Evolutionary conservation across 2,329 filamentous ascomycete genomes (phyloP).

Genomic region (Coleophoma cylindrospora): DNA sequence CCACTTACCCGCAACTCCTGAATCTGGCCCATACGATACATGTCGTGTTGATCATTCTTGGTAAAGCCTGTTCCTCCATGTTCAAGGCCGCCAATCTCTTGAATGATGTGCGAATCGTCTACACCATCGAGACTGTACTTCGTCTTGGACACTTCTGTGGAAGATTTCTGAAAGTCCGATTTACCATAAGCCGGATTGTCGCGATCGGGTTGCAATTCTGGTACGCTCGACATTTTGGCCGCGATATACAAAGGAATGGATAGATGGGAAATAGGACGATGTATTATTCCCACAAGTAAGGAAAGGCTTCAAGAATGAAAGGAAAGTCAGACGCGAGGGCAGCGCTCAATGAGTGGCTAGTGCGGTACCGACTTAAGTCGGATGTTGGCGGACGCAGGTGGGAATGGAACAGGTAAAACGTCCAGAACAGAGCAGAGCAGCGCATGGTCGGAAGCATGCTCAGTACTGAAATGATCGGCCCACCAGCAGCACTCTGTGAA

Average conservation of each 20-base stretch:
- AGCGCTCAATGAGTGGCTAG: too few species aligned
- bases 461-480: too few species aligned
- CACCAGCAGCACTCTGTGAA: too few species aligned
- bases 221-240: not conserved
- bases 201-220: not conserved
- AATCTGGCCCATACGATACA: conserved; percentile 16
- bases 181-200: not conserved
- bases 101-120: conserved; percentile 2
- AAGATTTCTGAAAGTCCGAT: not conserved
- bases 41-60: conserved; percentile 11
- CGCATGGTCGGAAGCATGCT: too few species aligned
- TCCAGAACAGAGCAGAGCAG: too few species aligned
- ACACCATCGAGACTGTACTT: conserved; percentile 6
- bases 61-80: conserved; percentile 1
- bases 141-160: conserved; percentile 3
- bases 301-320: too few species aligned
- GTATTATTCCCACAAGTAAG: too few species aligned
- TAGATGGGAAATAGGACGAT: too few species aligned
- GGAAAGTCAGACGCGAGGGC: too few species aligned
- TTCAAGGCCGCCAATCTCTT: conserved; percentile 6
- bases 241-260: not conserved
- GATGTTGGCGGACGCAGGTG: too few species aligned
- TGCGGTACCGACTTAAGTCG: too few species aligned
- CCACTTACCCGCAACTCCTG: conserved; percentile 11
- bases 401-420: too few species aligned